A percentile compares a stretch with the other conserved stretches of the same genome.
phyloP scores from a whole-genome alignment of 768 basidiomycete species.

The Tulasnella calospora region DNA sequence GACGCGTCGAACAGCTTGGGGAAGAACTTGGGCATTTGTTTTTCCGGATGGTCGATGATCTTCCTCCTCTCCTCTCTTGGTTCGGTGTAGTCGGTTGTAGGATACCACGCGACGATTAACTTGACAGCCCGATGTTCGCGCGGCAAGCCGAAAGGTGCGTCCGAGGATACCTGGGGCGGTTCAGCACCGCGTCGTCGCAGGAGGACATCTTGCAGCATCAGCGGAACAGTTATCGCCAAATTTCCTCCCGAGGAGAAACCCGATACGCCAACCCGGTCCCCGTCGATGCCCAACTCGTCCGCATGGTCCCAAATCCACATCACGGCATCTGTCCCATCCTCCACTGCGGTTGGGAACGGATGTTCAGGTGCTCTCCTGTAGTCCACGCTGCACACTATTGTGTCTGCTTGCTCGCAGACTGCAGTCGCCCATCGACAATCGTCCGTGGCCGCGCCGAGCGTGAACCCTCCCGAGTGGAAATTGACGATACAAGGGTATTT shows the following conservation, averaged over 20 bases:
- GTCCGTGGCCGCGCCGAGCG: constrained; percentile 27
- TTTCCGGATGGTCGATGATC: constrained; percentile 51
- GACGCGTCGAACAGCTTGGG: constrained; percentile 59
- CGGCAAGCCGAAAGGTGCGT: constrained; percentile 51
- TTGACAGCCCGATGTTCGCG: constrained; percentile 35
- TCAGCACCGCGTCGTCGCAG: neutral
- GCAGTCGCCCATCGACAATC: constrained; percentile 29
- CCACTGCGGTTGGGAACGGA: constrained; percentile 64
- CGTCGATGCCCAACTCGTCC: constrained; percentile 47
- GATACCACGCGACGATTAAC: constrained; percentile 16
- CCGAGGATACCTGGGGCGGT: constrained; percentile 47
- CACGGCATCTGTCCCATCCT: constrained; percentile 64
- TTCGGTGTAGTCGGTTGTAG: neutral
- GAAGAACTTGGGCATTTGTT: constrained; percentile 56
- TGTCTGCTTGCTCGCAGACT: constrained; percentile 41
- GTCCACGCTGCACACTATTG: constrained; percentile 61
- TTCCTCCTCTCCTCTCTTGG: constrained; percentile 36
- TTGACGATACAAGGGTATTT: constrained; percentile 24
- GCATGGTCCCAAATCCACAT: constrained; percentile 56
- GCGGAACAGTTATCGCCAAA: neutral
- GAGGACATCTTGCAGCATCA: neutral
- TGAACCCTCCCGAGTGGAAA: constrained; percentile 24
- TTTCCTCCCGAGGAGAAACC: constrained; percentile 60
- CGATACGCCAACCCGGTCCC: constrained; percentile 57
- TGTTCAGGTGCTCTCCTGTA: constrained; percentile 70